Percentiles rank a stretch among this genome's conserved stretches.
These are phyloP conservation scores for Podospora pseudoanserina DNA, from an alignment of 495 filamentous ascomycete genomes.

Conservation along the genomic window DNA sequence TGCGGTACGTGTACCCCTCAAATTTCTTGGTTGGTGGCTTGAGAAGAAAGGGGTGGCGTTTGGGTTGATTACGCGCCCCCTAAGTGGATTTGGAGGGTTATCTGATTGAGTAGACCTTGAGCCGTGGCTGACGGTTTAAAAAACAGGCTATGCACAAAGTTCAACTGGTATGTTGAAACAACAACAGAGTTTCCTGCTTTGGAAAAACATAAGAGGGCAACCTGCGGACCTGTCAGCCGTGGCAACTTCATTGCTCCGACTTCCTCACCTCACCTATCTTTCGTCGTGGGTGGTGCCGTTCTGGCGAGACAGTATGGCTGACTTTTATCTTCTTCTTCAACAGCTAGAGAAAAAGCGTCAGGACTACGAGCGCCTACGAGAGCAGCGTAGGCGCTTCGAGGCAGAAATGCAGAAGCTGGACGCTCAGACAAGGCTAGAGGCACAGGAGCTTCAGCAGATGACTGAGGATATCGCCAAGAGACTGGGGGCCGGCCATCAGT, in stretches of 20 bases:
- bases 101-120: background rate
- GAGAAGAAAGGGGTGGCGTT: background rate
- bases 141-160: constrained; percentile 54
- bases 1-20: constrained; percentile 34
- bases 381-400: constrained; percentile 80
- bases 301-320: background rate
- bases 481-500: constrained; percentile 61
- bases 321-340: background rate
- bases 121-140: background rate
- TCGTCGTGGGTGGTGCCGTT: background rate
- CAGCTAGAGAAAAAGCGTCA: constrained; percentile 90
- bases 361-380: constrained; percentile 80
- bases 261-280: background rate
- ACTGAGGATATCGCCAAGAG: constrained; percentile 62
- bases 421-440: constrained; percentile 72
- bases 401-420: constrained; percentile 84
- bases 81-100: background rate
- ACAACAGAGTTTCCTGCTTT: background rate
- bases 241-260: background rate
- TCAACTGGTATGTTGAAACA: constrained; percentile 51
- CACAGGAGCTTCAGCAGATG: constrained; percentile 76
- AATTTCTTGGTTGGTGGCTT: background rate
- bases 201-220: background rate
- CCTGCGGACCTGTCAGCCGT: background rate
- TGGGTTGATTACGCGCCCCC: background rate